Percentiles rank a stretch among this genome's conserved stretches.
phyloP scores from a whole-genome alignment of 805 yeast species.

The Monosporozyma siamensis region DNA sequence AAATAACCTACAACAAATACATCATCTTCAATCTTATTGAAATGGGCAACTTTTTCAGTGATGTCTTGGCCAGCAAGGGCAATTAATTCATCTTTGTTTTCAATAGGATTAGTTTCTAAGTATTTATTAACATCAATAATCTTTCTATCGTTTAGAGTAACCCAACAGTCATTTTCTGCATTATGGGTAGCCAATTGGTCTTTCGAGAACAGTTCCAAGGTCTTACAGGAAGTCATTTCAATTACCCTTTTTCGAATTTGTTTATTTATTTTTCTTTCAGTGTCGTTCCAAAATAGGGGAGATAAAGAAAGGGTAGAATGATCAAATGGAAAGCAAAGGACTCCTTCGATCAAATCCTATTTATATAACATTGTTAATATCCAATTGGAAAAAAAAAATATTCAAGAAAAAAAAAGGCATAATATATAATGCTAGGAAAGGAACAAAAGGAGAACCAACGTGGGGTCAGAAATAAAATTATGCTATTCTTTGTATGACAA shows the following conservation, averaged over 20 bases:
- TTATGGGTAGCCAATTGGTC: constrained; percentile 46
- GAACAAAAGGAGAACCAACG: too few species aligned
- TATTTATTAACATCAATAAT: constrained; percentile 69
- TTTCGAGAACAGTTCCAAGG: constrained; percentile 54
- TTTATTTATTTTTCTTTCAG: too few species aligned
- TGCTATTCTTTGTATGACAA: too few species aligned
- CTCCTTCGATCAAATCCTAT: too few species aligned
- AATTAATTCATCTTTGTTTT: constrained; percentile 52
- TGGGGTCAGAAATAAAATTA: too few species aligned
- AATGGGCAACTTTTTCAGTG: constrained; percentile 74
- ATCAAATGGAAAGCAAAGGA: not conserved
- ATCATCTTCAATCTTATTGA: constrained; percentile 80
- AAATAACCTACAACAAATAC: constrained; percentile 70
- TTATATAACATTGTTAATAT: too few species aligned
- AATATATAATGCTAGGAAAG: too few species aligned
- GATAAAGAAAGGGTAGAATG: too few species aligned
- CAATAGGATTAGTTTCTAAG: constrained; percentile 51
- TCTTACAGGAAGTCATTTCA: constrained; percentile 14
- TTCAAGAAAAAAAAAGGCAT: too few species aligned
- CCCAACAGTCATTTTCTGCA: constrained; percentile 58
- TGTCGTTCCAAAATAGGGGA: too few species aligned
- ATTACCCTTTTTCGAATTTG: too few species aligned
- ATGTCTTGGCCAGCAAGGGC: constrained; percentile 78
- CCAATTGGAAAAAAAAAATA: too few species aligned
- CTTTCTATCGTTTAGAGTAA: constrained; percentile 67